A percentile compares a stretch with the other conserved stretches of the same genome.
Conservation (phyloP, 148 eudicot species). For the Amaranthus palmeri region DNA sequence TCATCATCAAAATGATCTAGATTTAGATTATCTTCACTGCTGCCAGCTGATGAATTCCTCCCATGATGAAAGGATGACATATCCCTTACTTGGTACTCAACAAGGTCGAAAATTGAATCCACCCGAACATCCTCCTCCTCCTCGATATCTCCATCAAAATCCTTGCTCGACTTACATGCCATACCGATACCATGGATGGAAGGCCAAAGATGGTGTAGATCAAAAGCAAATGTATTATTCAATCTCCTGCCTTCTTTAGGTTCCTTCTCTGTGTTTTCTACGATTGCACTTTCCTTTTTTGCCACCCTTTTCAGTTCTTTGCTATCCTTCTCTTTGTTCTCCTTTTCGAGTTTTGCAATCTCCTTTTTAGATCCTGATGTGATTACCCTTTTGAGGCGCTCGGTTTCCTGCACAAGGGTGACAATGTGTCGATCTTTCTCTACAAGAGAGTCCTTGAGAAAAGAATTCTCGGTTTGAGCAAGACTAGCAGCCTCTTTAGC, state of each 20-base stretch:
- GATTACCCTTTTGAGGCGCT: conserved; percentile 31
- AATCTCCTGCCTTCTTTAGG: conserved; percentile 14
- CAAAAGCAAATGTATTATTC: conserved; percentile 37
- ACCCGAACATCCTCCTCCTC: conserved; percentile 52
- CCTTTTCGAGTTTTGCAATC: conserved; percentile 31
- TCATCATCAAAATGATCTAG: conserved; percentile 40
- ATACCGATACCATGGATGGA: conserved; percentile 24
- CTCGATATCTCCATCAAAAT: conserved; percentile 38
- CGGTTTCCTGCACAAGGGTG: conserved; percentile 56
- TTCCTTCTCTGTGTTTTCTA: conserved; percentile 24
- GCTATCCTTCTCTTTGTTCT: conserved; percentile 6
- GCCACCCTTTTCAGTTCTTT: conserved; percentile 24
- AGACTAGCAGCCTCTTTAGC: conserved; percentile 80
- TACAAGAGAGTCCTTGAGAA: conserved; percentile 45
- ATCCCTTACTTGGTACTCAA: conserved; percentile 28
- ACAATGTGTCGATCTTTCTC: conserved; percentile 63
- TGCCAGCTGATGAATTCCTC: conserved; percentile 26
- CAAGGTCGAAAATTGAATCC: conserved; percentile 69
- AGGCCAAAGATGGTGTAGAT: conserved; percentile 41
- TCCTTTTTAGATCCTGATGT: conserved; percentile 26
- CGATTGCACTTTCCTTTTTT: conserved; percentile 26
- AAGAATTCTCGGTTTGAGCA: conserved; percentile 61
- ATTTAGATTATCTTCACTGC: conserved; percentile 23
- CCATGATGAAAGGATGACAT: conserved; percentile 13
- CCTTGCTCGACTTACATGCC: conserved; percentile 20